These are phyloP conservation scores for Lyophyllum decastes DNA, from an alignment of 768 basidiomycete genomes.

Conservation along the genomic window DNA sequence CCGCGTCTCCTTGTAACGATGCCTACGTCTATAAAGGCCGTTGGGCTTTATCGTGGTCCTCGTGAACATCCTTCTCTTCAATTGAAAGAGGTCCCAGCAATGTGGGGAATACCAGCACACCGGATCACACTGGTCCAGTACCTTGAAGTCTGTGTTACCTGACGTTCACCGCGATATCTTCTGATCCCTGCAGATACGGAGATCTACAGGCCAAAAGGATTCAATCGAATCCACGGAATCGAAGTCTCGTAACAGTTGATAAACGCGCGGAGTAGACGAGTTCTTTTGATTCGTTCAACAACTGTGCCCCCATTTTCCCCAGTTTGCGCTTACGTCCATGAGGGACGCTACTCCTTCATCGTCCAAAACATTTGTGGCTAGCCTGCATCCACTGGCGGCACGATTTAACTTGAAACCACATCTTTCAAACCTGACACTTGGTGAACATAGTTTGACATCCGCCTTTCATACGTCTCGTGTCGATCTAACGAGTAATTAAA, in stretches of 20 bases:
- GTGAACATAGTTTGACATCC: constrained; percentile 12
- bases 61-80: background rate
- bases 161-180: background rate
- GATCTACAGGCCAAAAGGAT: background rate
- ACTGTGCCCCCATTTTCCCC: background rate
- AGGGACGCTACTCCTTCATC: constrained; percentile 1
- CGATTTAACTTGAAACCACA: constrained; percentile 24
- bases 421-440: constrained; percentile 22
- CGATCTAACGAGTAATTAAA: constrained; percentile 4
- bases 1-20: constrained; percentile 3
- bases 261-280: no score
- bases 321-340: background rate
- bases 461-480: constrained; percentile 3
- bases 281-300: background rate
- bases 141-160: background rate
- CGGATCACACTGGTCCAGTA: background rate
- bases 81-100: background rate
- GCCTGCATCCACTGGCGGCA: constrained; percentile 22
- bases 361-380: constrained; percentile 15
- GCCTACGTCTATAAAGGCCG: constrained; percentile 6
- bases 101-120: background rate
- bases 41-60: background rate
- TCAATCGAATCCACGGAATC: background rate
- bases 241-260: background rate
- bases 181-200: constrained; percentile 4